These are phyloP conservation scores for Pezicula neosporulosa DNA, from an alignment of 2,329 filamentous ascomycete species.

Conservation along the genomic window DNA sequence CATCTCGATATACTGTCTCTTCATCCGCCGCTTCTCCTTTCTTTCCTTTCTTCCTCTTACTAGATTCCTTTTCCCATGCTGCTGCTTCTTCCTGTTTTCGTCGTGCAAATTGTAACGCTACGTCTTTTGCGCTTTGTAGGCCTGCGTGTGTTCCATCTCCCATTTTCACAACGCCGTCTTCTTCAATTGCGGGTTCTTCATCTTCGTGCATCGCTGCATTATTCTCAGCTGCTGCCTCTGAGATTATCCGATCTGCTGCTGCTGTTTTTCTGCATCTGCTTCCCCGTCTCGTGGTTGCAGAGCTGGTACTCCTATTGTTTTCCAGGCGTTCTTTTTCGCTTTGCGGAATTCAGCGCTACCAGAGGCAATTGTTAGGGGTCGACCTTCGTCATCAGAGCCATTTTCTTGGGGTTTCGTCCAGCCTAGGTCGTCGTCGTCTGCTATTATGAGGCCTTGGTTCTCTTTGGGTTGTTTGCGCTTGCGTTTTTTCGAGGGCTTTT, in stretches of 20 bases:
- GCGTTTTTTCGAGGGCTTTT: constrained; percentile 54
- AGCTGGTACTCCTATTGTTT: constrained; percentile 52
- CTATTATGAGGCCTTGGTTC: constrained; percentile 55
- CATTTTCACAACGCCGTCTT: constrained; percentile 63
- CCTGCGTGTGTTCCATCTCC: constrained; percentile 84
- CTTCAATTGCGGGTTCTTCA: constrained; percentile 45
- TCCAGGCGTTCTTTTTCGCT: constrained; percentile 79
- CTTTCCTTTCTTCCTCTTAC: constrained; percentile 33
- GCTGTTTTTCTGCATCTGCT: constrained; percentile 58
- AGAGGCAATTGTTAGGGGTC: constrained; percentile 46
- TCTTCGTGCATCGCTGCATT: constrained; percentile 47
- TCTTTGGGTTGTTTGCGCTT: constrained; percentile 52
- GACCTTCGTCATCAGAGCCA: constrained; percentile 47
- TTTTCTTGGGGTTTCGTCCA: constrained; percentile 40
- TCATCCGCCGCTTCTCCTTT: constrained; percentile 45
- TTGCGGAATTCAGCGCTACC: constrained; percentile 62
- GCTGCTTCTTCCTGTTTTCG: constrained; percentile 63
- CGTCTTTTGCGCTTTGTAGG: constrained; percentile 77
- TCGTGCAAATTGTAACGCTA: constrained; percentile 64
- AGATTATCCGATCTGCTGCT: constrained; percentile 76
- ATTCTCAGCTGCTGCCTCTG: constrained; percentile 66
- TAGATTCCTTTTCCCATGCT: constrained; percentile 41
- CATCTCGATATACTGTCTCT: constrained; percentile 94
- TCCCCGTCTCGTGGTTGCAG: constrained; percentile 34
- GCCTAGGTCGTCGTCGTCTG: constrained; percentile 55